These are phyloP conservation scores for Teratosphaeria zuluensis DNA, from an alignment of 2,329 filamentous ascomycete species.

Conservation along the genomic window DNA sequence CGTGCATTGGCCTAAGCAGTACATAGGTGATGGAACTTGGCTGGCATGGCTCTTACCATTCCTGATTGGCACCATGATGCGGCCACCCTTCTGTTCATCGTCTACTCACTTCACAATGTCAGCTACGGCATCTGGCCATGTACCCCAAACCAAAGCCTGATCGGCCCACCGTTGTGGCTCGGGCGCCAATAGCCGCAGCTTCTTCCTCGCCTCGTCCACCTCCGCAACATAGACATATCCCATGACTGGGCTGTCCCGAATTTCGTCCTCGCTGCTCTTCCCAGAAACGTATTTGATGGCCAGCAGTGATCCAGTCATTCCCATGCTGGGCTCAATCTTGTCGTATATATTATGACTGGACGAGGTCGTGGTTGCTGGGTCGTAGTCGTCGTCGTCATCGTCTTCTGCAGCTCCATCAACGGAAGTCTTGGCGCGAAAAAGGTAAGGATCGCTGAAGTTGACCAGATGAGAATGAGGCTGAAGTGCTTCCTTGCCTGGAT, in stretches of 20 bases:
- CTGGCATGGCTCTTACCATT: no score
- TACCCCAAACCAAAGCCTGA: constrained; percentile 71
- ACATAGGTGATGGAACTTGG: no score
- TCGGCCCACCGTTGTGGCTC: constrained; percentile 72
- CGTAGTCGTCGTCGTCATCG: constrained; percentile 35
- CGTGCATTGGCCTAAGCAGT: no score
- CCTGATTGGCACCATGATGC: no score
- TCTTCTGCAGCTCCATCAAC: constrained; percentile 21
- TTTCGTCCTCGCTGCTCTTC: constrained; percentile 57
- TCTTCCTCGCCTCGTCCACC: constrained; percentile 74
- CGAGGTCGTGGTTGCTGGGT: background rate
- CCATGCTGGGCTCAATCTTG: constrained; percentile 53
- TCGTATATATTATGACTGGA: background rate
- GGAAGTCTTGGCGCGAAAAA: constrained; percentile 41
- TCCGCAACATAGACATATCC: constrained; percentile 90
- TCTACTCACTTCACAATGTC: constrained; percentile 49
- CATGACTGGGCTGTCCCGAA: constrained; percentile 75
- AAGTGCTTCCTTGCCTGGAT: constrained; percentile 46
- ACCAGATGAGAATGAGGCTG: constrained; percentile 82
- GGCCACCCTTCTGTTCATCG: no score
- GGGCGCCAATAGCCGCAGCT: constrained; percentile 72
- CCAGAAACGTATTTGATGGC: constrained; percentile 66
- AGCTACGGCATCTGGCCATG: constrained; percentile 76
- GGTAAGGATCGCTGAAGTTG: constrained; percentile 61
- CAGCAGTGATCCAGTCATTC: constrained; percentile 71